Evolutionary conservation across 2,329 filamentous ascomycete genomes (phyloP), one percentile per base, ranked within the genome.

Genomic region (Bipolaris gigantea): DNA sequence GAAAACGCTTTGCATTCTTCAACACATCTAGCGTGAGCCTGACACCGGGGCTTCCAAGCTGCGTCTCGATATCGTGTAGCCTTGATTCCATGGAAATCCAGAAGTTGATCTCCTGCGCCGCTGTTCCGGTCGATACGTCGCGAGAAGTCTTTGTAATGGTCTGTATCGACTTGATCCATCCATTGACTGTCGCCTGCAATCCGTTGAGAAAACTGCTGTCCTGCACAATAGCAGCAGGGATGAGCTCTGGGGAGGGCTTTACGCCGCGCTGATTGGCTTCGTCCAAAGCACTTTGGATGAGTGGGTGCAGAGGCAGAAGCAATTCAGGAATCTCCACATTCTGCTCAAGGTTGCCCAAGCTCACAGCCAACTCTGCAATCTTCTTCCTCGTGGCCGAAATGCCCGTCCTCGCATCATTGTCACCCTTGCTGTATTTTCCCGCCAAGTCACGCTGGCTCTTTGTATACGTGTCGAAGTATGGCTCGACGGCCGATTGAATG

Each of bases 91-190:
- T 96, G 2, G 92, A 95, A 46, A 99, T 76, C 94, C 94, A 99
- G 71, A 99, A 99, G 75, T 97, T 97, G 75, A 99, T 96, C 75
- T 99, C 94, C 74, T 97, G 94, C 52, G 90, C 93, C 30, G 94
- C 94, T 19, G 92, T 96, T 30, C 86, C 82, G 61, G 83, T 81
- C 73, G 87, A 72, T 0, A 90, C 86, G 66, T 99, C 94, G 68
- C 92, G 87, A 36, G 91, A 90, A 80, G 96, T 89, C 77, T 95
- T 95, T 35, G 94, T 99, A 64, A 97, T 95, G 43, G 89, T 88
- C 73, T 97, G 93, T 61, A 99, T 99, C 10, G 93, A 96, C 78
- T 96, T 96, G 78, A 99, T 99, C 94, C 94, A 99, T 59, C 88
- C 88, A 74, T 97, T 99, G 56, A 97, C 94, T 44, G 88, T 94